Evolutionary conservation across 345 rosid genomes (phyloP).

Genomic region (Sisymbrium irio): DNA sequence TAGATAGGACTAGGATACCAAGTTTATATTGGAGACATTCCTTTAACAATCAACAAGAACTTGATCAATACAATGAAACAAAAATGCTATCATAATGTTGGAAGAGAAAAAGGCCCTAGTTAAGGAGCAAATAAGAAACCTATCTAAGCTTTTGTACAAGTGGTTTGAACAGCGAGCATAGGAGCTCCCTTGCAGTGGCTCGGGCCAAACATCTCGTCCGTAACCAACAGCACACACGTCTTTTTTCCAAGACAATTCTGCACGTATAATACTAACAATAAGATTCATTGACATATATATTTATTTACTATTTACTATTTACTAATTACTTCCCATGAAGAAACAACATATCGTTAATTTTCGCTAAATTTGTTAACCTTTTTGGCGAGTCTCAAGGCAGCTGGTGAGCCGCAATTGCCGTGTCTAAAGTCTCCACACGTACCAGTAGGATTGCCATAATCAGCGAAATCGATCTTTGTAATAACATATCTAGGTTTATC

Average conservation of each 20-base stretch:
- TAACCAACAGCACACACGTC: not conserved
- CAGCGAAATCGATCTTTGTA: constrained; percentile 12
- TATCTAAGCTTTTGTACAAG: constrained; percentile 19
- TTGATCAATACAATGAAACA: not conserved
- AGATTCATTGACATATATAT: not conserved
- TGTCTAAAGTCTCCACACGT: constrained; percentile 7
- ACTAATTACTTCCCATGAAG: not conserved
- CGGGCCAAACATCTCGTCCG: constrained; percentile 31
- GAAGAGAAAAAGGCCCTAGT: not conserved
- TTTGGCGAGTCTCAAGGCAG: constrained; percentile 6
- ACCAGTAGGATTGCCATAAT: constrained; percentile 22
- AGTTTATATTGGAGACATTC: too few relatives aligned
- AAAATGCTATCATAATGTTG: not conserved
- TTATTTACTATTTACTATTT: not conserved
- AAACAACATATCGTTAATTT: not conserved
- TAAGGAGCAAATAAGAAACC: not conserved
- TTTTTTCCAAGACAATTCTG: constrained; percentile 28
- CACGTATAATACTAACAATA: not conserved
- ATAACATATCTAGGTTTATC: not conserved
- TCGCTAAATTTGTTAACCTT: not conserved
- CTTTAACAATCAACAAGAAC: not conserved
- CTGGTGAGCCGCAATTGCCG: constrained; percentile 6
- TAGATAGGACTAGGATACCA: too few relatives aligned
- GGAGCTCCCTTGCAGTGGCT: not conserved
- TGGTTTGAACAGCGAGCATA: not conserved